Evolutionary conservation across 2,329 filamentous ascomycete species (phyloP), one percentile per base, ranked within the genome.

Genomic region (Chaetothyriales sp.): DNA sequence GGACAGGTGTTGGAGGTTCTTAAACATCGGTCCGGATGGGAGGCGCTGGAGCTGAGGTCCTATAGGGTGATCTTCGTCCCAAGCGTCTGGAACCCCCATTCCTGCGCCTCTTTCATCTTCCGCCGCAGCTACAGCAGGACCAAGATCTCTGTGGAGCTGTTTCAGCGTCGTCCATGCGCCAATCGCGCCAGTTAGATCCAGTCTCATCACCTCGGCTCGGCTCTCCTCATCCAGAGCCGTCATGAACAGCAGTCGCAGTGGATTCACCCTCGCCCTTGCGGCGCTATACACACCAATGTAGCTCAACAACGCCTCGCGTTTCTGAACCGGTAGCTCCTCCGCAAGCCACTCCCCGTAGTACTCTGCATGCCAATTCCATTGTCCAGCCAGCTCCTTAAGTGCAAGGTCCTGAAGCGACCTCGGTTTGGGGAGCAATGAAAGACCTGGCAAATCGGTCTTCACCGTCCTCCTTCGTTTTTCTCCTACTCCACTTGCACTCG

Each of bases 331-430:
- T 10, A 82, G 59, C 2, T 73, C 67, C 2, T 73, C 67, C 1
- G 70, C 66, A 2, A 83, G 63, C 48, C 76, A 77, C 18, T 74
- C 66, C 51, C 76, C 73, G 58, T 82, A 77, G 56, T 80, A 79
- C 49, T 76, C 70, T 22, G 75, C 63, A 54, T 82, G 72, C 64
- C 73, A 73, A 8, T 70, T 63, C 79, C 79, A 83, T 20, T 78
- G 71, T 20, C 64, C 59, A 2, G 78, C 77, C 59, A 82, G 73
- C 0, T 70, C 68, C 57, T 75, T 78, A 40, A 83, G 61, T 15
- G 73, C 63, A 4, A 68, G 61, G 63, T 81, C 73, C 46, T 74
- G 56, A 6, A 83, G 65, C 49, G 72, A 76, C n/a, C 54, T 48
- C 22, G 59, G 53, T 2, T 53, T 50, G 2, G 71, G 71, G 29